Evolutionary conservation across 2,329 filamentous ascomycete species (phyloP), one percentile per base, ranked within the genome.

Genomic region (Trichophyton mentagrophytes): DNA sequence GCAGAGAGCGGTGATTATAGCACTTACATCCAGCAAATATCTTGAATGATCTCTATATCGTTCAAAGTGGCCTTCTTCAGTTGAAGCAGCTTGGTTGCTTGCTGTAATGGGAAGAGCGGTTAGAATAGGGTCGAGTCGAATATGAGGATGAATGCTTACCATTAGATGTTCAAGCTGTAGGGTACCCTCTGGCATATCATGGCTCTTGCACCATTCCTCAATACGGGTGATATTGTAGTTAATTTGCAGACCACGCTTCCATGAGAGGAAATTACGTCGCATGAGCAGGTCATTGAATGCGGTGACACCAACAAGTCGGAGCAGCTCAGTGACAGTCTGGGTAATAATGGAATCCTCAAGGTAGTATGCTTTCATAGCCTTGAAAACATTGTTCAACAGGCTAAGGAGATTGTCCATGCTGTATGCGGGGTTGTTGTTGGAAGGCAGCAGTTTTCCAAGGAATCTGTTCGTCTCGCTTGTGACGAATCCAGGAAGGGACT

Each of bases 201-300:
- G 95, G 71, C 91, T 96, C 84, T 99, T 99, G 78, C 93, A 99
- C 93, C 93, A 99, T 77, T 99, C 93, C 75, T 99, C 93, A 65
- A 99, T 99, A 61, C 93, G 85, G 25, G 93, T 99, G 74, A 99
- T 99, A 78, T 99, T 99, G 81, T 99, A 99, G 78, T 99, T 99
- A 78, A 99, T 99, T 76, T 99, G 93, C 60, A 99, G 83, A 68
- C 93, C 93, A 74, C 93, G 90, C 81, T 99, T 99, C 93, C 93
- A 99, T 0, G 91, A 96, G 61, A 99, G 83, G 83, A 99, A 99
- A 76, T 97, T 97, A 68, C 93, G 85, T 69, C 93, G 85, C 91
- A 99, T 96, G 67, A 99, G 82, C 64, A 99, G 79, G 72, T 99
- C 93, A 73, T 99, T 99, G 79, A 99, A 99, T 2, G 93, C 93